phyloP scores from a whole-genome alignment of 352 stramenopile species.

The Phytophthora tentaculata region DNA sequence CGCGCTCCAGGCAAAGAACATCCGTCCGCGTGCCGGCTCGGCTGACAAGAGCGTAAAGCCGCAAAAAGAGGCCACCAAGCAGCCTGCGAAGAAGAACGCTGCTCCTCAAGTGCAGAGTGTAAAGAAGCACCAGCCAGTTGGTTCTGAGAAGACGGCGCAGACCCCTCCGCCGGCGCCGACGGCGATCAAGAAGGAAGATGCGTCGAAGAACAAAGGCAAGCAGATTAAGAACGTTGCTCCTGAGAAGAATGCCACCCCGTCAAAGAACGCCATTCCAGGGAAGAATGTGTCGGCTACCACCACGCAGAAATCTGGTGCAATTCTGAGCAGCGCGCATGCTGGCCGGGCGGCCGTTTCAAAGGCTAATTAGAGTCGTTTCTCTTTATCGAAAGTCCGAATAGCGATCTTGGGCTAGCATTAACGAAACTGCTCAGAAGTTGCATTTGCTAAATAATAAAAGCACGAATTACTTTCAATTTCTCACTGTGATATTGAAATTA shows the following conservation, averaged over 20 bases:
- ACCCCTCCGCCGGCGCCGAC: constrained; percentile 21
- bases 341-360: constrained; percentile 2
- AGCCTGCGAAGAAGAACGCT: constrained; percentile 16
- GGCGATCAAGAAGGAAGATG: not conserved
- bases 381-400: not conserved
- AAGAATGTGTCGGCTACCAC: constrained; percentile 11
- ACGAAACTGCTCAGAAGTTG: not conserved
- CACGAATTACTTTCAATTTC: not conserved
- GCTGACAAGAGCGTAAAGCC: constrained; percentile 2
- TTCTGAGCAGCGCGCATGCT: constrained; percentile 12
- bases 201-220: constrained; percentile 1
- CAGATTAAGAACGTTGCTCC: constrained; percentile 4
- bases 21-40: constrained; percentile 2
- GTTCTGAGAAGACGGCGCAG: constrained; percentile 3
- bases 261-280: not conserved
- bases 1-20: constrained; percentile 19
- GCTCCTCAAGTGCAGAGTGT: constrained; percentile 7
- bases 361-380: not conserved
- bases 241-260: constrained; percentile 9
- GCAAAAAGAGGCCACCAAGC: constrained; percentile 13
- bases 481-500: too few species aligned
- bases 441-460: not conserved
- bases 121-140: constrained; percentile 18
- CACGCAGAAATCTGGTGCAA: constrained; percentile 6
- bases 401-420: not conserved